Evolutionary conservation across 306 rosid species (phyloP).

Genomic region (Vigna unguiculata): DNA sequence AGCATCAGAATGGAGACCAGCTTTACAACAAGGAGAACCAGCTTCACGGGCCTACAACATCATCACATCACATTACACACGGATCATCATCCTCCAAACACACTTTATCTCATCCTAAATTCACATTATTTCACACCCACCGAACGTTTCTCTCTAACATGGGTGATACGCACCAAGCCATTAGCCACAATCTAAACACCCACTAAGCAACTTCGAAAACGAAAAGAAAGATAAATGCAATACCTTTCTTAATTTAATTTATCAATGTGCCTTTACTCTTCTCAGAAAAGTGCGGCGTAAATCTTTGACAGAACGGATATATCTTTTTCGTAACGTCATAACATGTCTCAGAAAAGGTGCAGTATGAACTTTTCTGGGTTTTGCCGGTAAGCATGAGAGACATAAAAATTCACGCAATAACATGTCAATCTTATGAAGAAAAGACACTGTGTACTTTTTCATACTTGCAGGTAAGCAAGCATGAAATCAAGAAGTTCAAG

Average conservation of each 20-base stretch:
- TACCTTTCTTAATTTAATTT: background rate
- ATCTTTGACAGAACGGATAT: background rate
- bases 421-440: background rate
- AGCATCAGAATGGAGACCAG: conserved; percentile 20
- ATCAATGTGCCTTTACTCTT: background rate
- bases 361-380: background rate
- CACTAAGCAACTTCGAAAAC: background rate
- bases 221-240: too few species aligned
- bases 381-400: background rate
- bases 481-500: conserved; percentile 19
- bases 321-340: conserved; percentile 3
- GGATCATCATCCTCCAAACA: background rate
- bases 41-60: conserved; percentile 43
- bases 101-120: background rate
- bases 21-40: conserved; percentile 50
- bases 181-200: background rate
- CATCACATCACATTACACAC: conserved; percentile 25
- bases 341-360: background rate
- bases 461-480: conserved; percentile 5
- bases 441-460: background rate
- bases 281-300: background rate
- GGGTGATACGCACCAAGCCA: background rate
- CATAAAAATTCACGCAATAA: background rate
- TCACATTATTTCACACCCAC: conserved; percentile 5
- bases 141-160: background rate